A percentile compares a stretch with the other conserved stretches of the same genome.
Evolutionary conservation across 352 stramenopile genomes (phyloP).

Genomic region (Globisporangium paddicum): DNA sequence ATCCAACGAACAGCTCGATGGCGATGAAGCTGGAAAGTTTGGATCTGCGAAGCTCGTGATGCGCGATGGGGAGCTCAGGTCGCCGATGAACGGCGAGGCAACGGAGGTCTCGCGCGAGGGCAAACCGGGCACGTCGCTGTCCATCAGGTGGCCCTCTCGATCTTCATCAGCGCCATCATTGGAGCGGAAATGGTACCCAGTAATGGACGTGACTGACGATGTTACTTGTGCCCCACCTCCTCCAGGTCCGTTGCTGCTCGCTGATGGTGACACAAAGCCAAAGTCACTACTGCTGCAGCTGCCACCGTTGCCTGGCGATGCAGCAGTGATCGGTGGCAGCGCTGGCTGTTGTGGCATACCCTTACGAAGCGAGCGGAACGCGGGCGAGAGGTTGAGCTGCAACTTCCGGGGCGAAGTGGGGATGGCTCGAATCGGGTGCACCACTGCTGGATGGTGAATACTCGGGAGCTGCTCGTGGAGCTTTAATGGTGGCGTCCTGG

Average conservation of each 20-base stretch:
- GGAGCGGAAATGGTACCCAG: not conserved
- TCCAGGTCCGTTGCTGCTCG: not conserved
- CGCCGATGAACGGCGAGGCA: constrained; percentile 27
- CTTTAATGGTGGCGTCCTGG: constrained; percentile 1
- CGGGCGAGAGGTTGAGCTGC: constrained; percentile 53
- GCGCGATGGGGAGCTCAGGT: constrained; percentile 16
- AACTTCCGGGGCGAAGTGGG: constrained; percentile 46
- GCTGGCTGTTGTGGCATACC: constrained; percentile 57
- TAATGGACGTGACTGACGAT: not conserved
- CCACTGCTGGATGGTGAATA: constrained; percentile 18
- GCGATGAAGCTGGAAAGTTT: not conserved
- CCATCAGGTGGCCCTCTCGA: not conserved
- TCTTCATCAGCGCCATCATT: not conserved
- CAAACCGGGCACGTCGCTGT: constrained; percentile 3
- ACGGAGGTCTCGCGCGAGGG: constrained; percentile 9
- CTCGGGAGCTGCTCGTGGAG: constrained; percentile 16
- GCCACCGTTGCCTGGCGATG: constrained; percentile 4
- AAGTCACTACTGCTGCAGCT: constrained; percentile 3
- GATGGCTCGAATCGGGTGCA: constrained; percentile 54
- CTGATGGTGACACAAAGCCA: constrained; percentile 3
- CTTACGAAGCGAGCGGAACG: constrained; percentile 63
- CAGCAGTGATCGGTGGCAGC: constrained; percentile 47
- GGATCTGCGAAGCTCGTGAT: not conserved
- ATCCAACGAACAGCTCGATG: not conserved
- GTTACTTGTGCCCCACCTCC: not conserved